Base-by-base conservation (phyloP, 805 yeast species). In the Saturnispora diversa region DNA sequence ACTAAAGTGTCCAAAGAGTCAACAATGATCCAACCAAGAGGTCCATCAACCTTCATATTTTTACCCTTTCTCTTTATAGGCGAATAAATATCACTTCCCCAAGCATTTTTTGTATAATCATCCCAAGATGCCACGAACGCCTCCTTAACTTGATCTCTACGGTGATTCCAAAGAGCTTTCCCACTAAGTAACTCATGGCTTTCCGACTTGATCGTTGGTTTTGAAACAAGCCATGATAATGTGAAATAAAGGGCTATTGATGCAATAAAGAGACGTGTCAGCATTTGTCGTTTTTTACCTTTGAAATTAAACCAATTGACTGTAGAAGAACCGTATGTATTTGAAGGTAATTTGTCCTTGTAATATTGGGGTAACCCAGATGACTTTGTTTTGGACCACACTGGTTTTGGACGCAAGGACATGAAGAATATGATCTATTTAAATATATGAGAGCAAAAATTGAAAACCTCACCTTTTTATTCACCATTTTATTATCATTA, bases 21-120 rank as follows among this genome's bases (percentile, higher is more conserved):
- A 5, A 88, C 92, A 52, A 87, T 79, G 55, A 87, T 83, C 95
- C 96, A 87, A 2, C 97, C 97, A 48, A 88, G 60, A 1, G 96
- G 96, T 10, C 42, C 42, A 39, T 68, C 50, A 4, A 78, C 75
- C 4, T 90, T 87, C 86, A 85, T 82, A 55, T 85, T 82, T 42
- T 72, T 65, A 19, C 83, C 84, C 1, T 50, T 59, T 37, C 76
- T 72, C 6, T 71, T 57, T n/a, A 82, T 53, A 0, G 96, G 95
- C 30, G 68, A 66, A 53, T 81, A 87, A 1, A 78, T 74, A 55
- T 87, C 97, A 44, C 67, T 69, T 6, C 95, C 95, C 88, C 94
- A 85, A 0, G 83, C 96, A 53, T 83, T 68, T 21, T 66, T 61
- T 38, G 74, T 75, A 54, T 88, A 88, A 39, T 80, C 81, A 21